These are phyloP conservation scores for Plasmopara halstedii DNA, from an alignment of 352 stramenopile species.

Conservation along the genomic window DNA sequence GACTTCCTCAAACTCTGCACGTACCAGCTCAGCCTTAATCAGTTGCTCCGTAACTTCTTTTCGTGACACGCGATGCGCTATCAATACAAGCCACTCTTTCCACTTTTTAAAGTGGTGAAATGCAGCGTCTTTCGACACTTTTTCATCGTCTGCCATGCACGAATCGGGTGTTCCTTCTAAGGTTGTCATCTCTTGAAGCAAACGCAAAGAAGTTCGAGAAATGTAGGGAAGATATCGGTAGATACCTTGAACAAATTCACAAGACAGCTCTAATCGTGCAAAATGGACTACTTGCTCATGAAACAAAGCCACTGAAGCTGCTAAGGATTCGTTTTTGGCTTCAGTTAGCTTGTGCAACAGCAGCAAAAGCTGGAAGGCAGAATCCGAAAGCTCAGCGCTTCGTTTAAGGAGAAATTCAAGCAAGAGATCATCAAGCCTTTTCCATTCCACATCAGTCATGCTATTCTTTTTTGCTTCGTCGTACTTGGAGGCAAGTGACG, in stretches of 20 bases:
- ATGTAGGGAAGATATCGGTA: conserved; percentile 57
- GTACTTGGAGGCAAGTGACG: conserved; percentile 21
- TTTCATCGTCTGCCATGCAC: conserved; percentile 1
- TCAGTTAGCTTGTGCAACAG: conserved; percentile 31
- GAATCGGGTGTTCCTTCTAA: conserved; percentile 6
- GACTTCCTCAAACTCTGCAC: conserved; percentile 27
- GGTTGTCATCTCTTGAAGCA: conserved; percentile 15
- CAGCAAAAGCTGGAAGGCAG: conserved; percentile 38
- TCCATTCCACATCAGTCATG: conserved; percentile 5
- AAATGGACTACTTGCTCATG: conserved; percentile 33
- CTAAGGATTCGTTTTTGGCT: conserved; percentile 6
- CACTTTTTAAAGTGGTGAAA: conserved; percentile 27
- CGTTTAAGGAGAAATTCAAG: conserved; percentile 25
- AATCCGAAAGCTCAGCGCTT: conserved; percentile 30
- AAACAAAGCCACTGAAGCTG: conserved; percentile 26
- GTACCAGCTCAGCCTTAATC: conserved; percentile 48
- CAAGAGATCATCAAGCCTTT: conserved; percentile 10
- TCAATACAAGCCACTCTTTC: conserved; percentile 42
- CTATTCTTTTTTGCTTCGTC: conserved; percentile 3
- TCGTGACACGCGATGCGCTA: conserved; percentile 36
- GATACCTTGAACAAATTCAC: conserved; percentile 28
- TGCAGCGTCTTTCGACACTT: conserved; percentile 6
- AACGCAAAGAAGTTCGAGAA: conserved; percentile 35
- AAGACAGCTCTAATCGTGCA: conserved; percentile 18
- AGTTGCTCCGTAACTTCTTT: conserved; percentile 43